Base-by-base conservation (phyloP, 1,139 yeast species). In the Candida tunisiensis region DNA sequence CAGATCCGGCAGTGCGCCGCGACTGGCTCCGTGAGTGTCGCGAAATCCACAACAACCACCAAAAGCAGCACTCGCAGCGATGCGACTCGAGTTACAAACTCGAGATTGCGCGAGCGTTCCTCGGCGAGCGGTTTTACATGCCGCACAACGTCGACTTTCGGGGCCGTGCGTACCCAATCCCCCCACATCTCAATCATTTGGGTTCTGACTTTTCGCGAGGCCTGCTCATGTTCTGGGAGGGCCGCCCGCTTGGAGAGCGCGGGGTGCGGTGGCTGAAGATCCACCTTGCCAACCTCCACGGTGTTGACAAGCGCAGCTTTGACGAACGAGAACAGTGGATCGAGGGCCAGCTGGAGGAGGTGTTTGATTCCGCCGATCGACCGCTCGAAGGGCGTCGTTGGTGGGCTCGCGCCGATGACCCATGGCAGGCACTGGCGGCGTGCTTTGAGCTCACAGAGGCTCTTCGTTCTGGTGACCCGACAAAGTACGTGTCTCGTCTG, bases 111-210 rank as follows among this genome's bases (percentile, higher is more conserved):
- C 66, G 98, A 39, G 95, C 93, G 0, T 82, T 74, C 41, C 32
- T 58, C 23, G 62, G 62, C 7, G 98, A 88, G 50, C 74, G 79
- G 44, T 71, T 88, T 44, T 85, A 71, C 49, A 80, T 85, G 57
- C 96, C 98, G 5, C 95, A 88, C 49, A 83, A 83, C 42, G 60
- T 88, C 29, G 98, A 88, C 51, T 85, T 85, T 48, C 65, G 98
- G 51, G 98, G 98, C 5, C 71, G 98, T 43, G 94, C 96, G 1
- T 88, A 88, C 46, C 96, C 98, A 4, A 56, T 88, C 25, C 74
- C 94, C 8, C 92, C 93, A 2, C 71, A 69, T 41, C 57, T 70
- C 36, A 69, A 68, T 35, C 96, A 88, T 51, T 60, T 88, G 39
- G 96, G 96, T 37, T 79, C 79, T 45, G 98, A 88, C 53, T 58